phyloP scores from a whole-genome alignment of 257 asterid genomes.

The Jacaranda mimosifolia region DNA sequence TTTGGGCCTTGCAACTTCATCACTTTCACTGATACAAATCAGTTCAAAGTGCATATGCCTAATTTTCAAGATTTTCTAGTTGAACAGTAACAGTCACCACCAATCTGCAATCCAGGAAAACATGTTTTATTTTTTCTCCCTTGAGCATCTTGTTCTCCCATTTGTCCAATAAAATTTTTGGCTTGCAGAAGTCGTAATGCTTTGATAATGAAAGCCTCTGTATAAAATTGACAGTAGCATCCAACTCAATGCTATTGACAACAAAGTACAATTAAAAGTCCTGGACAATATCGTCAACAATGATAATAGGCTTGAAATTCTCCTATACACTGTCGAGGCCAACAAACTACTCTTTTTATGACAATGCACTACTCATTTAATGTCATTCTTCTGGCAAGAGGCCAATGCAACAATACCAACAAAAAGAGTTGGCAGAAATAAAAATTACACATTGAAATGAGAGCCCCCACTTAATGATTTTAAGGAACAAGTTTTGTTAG shows the following conservation, averaged over 20 bases:
- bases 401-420: background rate
- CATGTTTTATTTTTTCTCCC: background rate
- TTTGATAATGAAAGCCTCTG: background rate
- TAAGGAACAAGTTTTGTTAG: background rate
- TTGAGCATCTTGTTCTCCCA: background rate
- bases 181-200: background rate
- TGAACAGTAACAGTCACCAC: background rate
- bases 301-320: conserved; percentile 6
- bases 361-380: background rate
- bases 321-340: conserved; percentile 2
- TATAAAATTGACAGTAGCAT: conserved; percentile 5
- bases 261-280: background rate
- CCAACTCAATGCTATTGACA: background rate
- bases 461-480: background rate
- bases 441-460: background rate
- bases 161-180: background rate
- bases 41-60: background rate
- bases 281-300: no score
- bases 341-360: background rate
- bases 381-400: conserved; percentile 10
- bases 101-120: background rate
- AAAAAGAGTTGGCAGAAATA: background rate
- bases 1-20: conserved; percentile 2
- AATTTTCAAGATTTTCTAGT: background rate
- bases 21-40: background rate